Conservation (phyloP, 441 rosid genomes). For the Gossypium gossypioides region DNA sequence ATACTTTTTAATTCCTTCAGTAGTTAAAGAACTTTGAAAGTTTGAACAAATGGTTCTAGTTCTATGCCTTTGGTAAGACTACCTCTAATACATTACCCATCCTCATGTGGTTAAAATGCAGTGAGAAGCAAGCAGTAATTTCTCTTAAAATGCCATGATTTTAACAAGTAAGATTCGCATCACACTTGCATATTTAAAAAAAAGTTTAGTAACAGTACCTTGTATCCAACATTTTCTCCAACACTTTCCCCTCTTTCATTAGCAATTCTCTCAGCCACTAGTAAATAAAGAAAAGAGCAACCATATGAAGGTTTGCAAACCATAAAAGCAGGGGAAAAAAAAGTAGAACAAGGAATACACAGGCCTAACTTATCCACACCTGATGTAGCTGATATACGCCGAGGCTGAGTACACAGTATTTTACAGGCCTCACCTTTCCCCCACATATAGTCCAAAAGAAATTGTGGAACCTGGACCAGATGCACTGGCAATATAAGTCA, state of each 20-base stretch:
- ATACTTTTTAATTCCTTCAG: not conserved
- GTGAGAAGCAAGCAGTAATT: constrained; percentile 1
- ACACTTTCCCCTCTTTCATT: constrained; percentile 75
- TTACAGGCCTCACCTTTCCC: constrained; percentile 65
- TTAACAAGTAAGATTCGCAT: not conserved
- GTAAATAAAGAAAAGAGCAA: constrained; percentile 23
- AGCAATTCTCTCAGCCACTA: constrained; percentile 92
- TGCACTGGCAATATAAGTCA: not conserved
- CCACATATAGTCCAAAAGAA: constrained; percentile 77
- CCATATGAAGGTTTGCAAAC: constrained; percentile 9
- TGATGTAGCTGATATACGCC: constrained; percentile 92
- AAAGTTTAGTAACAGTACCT: constrained; percentile 37
- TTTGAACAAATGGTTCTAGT: not conserved
- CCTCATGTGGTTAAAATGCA: not conserved
- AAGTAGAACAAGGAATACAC: not conserved
- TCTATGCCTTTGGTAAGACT: not conserved
- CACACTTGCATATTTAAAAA: not conserved
- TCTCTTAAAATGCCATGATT: not conserved
- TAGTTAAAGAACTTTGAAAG: not conserved
- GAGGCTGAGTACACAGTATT: constrained; percentile 93
- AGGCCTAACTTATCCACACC: constrained; percentile 32
- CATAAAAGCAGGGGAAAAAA: constrained; percentile 1
- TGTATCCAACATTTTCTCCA: constrained; percentile 81
- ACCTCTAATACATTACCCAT: not conserved
- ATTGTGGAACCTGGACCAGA: constrained; percentile 74